Base-by-base conservation (phyloP, 2,329 filamentous ascomycete species). In the Ceratocystis cacaofunesta region DNA sequence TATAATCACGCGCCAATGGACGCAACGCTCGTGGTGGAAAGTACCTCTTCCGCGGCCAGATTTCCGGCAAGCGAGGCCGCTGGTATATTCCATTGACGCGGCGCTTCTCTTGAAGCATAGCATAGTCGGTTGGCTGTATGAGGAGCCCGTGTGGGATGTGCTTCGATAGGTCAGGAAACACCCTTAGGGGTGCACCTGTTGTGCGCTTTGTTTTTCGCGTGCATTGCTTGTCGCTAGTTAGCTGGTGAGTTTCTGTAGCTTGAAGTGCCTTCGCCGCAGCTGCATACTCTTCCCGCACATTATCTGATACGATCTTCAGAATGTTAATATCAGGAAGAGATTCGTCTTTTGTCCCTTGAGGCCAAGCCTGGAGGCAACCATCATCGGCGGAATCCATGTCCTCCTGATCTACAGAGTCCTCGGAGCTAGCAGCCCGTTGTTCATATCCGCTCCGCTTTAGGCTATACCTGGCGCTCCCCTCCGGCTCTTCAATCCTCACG, bases 1-100 rank as follows among this genome's bases (percentile, higher is more conserved):
- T 15, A 48, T 12, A n/a, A 2, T 10, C 32, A 7, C 10, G 7
- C n/a, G 30, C 10, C 50, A 41, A 5, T 5, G n/a, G 5, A 7
- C 22, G 36, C 30, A 46, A 5, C 5, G 58, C 50, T n/a, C 62
- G 46, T 12, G 61, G 61, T 15, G 19, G 28, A 7, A 50, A 66
- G 65, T 60, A 66, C n/a, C 32, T 61, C 15, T 36, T 44, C 25
- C 65, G 61, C 30, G 61, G 65, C 41, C 50, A 50, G 8, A 63
- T 48, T 10, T 7, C 41, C 28, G 65, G 61, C 12, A 52, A 22
- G 8, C 46, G 44, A 12, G 65, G 65, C 8, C 65, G 65, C 22
- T 10, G 46, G 41, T 43, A 41, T n/a, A 66, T 30, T 7, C 32
- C 41, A 43, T 58, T 55, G 36, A 55, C 62, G 12, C 19, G 19